Evolutionary conservation across 1,284 basidiomycete genomes (phyloP), one percentile per base, ranked within the genome.

Genomic region (Marasmius sp.): DNA sequence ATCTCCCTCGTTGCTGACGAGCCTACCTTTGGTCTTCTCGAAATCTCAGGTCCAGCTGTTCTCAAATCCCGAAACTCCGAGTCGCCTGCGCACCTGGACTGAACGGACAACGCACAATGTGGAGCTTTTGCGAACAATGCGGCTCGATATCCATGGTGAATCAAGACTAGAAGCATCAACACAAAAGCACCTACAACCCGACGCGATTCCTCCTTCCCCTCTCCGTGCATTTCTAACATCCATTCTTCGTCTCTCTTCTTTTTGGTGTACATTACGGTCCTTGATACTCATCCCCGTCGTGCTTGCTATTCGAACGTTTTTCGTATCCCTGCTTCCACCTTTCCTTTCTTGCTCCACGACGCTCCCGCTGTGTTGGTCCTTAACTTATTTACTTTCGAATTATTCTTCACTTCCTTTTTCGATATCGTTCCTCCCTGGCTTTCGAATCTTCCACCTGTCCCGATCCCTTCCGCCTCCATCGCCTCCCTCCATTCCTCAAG

Each of bases 81-180:
- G 77, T 89, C 60, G 86, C 88, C 45, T 89, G 87, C 65, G 83
- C 86, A 51, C 72, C 85, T 33, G 82, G 85, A 59, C 72, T 80
- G 61, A 83, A 83, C 62, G 88, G 87, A 65, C 80, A 81, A 71
- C 79, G 87, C 67, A 87, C 90, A 34, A 93, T 93, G 88, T 93
- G 91, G 91, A 89, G 87, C 67, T 87, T 89, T 72, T 93, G 91
- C 74, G 89, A 92, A 80, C 83, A 92, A 79, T 93, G 91, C 72
- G 91, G 91, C 74, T 87, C 91, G 61, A 92, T 93, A 73, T 90
- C 90, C 68, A 92, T 92, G 87, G 88, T 93, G 75, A 87, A 91
- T 73, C 82, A 81, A 74, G 87, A 90, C 73, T 88, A 76, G 75
- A 34, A 20, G 14, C 37, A 33, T 38, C 34, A 58, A 33, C 12